Base-by-base conservation (phyloP, 192 early-diverging fungal species). In the Chytriomyces sp. region DNA sequence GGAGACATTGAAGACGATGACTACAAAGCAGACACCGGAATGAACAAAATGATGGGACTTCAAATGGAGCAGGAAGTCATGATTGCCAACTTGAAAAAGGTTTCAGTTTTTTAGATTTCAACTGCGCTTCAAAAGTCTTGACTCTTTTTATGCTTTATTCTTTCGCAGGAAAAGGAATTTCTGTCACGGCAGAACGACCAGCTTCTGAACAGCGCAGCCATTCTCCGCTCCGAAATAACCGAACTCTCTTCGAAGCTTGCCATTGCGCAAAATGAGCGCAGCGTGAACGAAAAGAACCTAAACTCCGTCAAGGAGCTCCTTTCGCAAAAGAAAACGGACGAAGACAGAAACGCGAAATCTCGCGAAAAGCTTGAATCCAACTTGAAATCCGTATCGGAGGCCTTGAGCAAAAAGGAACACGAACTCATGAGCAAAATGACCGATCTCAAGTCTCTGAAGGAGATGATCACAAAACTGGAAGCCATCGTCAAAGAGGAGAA, bases 241-340 rank as follows among this genome's bases (percentile, higher is more conserved):
- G 82, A 85, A n/a, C 45, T 80, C 18, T 13, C 78, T n/a, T 48
- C 0, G 5, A 77, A 77, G 35, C 65, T 85, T 20, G 50, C 78
- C n/a, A 20, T 63, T 1, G 62, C 84, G 3, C 28, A 73, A 16
- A 48, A 61, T 8, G 87, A 86, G 61, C 74, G 79, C 35, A 72
- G 68, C 5, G 49, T 67, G 43, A 44, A 75, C 18, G 85, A 86
- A 60, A 68, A 83, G 45, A 84, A 88, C 59, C 68, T 88, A 60
- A 61, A 79, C 28, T 82, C 85, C 13, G 61, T 88, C 28, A 88
- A 88, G 69, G 85, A 88, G 45, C 83, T 85, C 3, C 77, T 88
- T 16, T 80, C 85, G 18, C 76, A 82, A 10, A 88, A 88, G 47
- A 88, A 88, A 62, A 73, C 81, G 24, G 87, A 88, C 66, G 79